A percentile compares a stretch with the other conserved stretches of the same genome.
These are phyloP conservation scores for Sclerotiophoma versabilis DNA, from an alignment of 2,329 filamentous ascomycete species.

Conservation along the genomic window DNA sequence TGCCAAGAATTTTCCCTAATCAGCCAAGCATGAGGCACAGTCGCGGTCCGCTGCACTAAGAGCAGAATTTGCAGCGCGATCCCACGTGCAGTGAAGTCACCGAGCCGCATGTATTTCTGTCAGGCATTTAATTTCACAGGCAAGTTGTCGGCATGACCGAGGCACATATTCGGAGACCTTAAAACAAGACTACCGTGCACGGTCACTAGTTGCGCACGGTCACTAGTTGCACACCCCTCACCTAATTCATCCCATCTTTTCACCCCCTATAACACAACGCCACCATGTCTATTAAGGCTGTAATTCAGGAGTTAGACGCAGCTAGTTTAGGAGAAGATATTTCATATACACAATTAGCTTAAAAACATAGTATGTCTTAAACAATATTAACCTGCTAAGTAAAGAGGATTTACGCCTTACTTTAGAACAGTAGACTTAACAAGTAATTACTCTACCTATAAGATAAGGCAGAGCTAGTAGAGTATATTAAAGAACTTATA, in stretches of 20 bases:
- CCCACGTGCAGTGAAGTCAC: too few relatives aligned
- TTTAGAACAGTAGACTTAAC: neutral
- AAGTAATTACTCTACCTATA: slow-evolving; percentile 1
- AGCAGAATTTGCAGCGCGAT: too few relatives aligned
- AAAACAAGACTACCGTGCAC: neutral
- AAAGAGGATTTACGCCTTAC: neutral
- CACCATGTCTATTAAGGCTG: neutral
- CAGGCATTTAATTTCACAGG: too few relatives aligned
- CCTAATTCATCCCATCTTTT: too few relatives aligned
- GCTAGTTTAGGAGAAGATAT: neutral
- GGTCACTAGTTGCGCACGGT: neutral
- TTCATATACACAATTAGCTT: neutral
- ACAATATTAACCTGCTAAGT: neutral
- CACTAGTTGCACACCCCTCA: too few relatives aligned
- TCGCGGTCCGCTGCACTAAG: too few relatives aligned
- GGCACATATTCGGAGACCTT: too few relatives aligned
- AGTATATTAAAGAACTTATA: slow-evolving; percentile 25
- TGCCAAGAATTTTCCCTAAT: too few relatives aligned
- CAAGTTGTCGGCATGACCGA: too few relatives aligned
- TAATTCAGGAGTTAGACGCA: neutral
- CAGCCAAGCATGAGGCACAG: too few relatives aligned
- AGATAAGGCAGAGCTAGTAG: slow-evolving; percentile 24
- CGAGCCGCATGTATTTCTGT: too few relatives aligned
- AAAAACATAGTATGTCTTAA: neutral
- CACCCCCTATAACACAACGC: neutral